Evolutionary conservation across 495 filamentous ascomycete species (phyloP), one percentile per base, ranked within the genome.

Genomic region (Aspergillus sclerotioniger): DNA sequence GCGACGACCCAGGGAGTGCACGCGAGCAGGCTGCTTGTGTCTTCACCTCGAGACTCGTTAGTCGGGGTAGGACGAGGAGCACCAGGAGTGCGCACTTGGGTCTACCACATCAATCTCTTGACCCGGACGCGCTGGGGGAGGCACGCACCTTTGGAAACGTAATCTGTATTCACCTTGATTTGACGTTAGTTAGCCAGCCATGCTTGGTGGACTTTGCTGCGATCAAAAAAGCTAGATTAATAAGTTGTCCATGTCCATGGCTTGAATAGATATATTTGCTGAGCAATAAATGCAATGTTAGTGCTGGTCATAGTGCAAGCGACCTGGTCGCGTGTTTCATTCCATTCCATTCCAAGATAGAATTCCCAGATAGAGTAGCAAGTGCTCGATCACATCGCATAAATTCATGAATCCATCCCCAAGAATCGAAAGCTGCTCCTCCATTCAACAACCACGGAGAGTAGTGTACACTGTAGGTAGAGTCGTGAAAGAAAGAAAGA

Each of bases 181-280:
- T 43, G 58, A 53, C 58, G 58, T 60, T 60, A 56, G 44, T 60
- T 60, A 60, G 51, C 46, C 55, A 56, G 37, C 53, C 46, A 56
- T 44, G n/a, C 31, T 56, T 55, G 32, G 35, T 41, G 45, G 31
- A 37, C 37, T 54, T 44, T 25, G 39, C 51, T 21, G 43, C 51
- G 58, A 48, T 25, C 28, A 33, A 65, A 65, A 65, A 62, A 65
- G 59, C 59, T 59, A 62, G 53, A 62, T 59, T 61, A 65, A 65
- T 61, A 44, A 61, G 35, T 31, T 61, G 19, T 55, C 35, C 25
- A 37, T 59, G 51, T 49, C 53, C 43, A 47, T 46, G 39, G 31
- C 51, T 37, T 46, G n/a, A 37, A 53, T 48, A 28, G 19, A 19
- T 17, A 15, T 17, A 25, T 45, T 20, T 45, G 8, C 17, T 17